phyloP scores from a whole-genome alignment of 768 basidiomycete species.

The Dendrothele bispora region DNA sequence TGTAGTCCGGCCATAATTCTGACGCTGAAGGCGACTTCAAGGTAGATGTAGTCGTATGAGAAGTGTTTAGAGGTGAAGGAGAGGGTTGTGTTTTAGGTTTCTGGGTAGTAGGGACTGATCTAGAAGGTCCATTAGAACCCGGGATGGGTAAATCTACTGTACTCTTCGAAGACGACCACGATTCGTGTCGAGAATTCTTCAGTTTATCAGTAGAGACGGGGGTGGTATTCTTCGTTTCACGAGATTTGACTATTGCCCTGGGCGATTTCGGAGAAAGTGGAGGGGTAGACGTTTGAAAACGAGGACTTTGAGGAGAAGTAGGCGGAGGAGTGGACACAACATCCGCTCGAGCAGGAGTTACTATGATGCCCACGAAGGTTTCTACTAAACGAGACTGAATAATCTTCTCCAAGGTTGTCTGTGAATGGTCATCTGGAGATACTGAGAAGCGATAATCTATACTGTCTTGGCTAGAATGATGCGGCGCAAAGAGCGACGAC shows the following conservation, averaged over 20 bases:
- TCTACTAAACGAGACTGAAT: slow-evolving; percentile 74
- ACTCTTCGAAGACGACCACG: no score
- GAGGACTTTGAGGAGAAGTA: background rate
- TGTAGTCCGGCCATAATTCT: slow-evolving; percentile 51
- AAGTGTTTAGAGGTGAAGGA: slow-evolving; percentile 26
- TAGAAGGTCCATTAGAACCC: background rate
- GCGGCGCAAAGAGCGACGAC: background rate
- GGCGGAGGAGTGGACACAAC: background rate
- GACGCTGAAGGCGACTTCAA: slow-evolving; percentile 3
- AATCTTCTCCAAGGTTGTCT: slow-evolving; percentile 67
- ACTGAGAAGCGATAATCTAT: slow-evolving; percentile 25
- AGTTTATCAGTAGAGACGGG: no score
- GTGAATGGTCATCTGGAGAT: slow-evolving; percentile 58
- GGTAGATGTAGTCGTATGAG: slow-evolving; percentile 12
- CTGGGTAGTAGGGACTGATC: background rate
- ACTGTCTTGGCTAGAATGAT: no score
- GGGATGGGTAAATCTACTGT: no score
- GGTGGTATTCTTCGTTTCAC: no score
- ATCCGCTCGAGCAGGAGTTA: slow-evolving; percentile 22
- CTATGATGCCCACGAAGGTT: slow-evolving; percentile 65
- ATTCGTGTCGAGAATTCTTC: no score
- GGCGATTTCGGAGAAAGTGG: background rate
- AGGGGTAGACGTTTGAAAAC: background rate
- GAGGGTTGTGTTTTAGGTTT: slow-evolving; percentile 15
- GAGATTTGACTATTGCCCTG: no score